phyloP scores from a whole-genome alignment of 148 eudicot species.

The Salicornia ramosissima region DNA sequence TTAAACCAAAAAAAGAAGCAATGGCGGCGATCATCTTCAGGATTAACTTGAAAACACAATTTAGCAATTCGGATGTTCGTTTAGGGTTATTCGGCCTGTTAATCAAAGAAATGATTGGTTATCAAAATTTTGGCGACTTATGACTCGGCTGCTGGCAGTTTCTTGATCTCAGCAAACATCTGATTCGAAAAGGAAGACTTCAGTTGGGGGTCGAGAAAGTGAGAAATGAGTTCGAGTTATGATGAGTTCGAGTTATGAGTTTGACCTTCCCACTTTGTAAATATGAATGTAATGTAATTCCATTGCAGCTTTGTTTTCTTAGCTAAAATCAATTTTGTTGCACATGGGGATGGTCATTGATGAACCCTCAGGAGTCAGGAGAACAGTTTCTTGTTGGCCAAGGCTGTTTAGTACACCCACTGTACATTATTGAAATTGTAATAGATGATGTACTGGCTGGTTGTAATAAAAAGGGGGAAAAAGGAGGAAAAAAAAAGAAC shows the following conservation, averaged over 20 bases:
- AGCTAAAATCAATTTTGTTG: conserved; percentile 16
- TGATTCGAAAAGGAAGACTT: conserved; percentile 11
- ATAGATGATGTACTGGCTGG: conserved; percentile 1
- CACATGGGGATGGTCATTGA: conserved; percentile 4
- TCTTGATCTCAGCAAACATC: conserved; percentile 11
- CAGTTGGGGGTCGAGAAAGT: not conserved
- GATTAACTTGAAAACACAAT: conserved; percentile 23
- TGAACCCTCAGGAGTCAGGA: not conserved
- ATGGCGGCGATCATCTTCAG: conserved; percentile 72
- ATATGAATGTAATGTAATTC: conserved; percentile 19
- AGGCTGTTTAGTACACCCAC: not conserved
- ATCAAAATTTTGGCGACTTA: conserved; percentile 10
- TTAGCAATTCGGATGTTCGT: not conserved
- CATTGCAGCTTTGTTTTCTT: conserved; percentile 8
- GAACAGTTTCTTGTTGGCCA: not conserved
- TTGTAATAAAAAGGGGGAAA: not conserved
- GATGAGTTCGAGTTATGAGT: conserved; percentile 1
- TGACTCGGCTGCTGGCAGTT: conserved; percentile 2
- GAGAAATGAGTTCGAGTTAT: not conserved
- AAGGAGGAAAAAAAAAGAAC: not conserved
- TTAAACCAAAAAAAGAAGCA: conserved; percentile 67
- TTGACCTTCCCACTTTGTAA: conserved; percentile 22
- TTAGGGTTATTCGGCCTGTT: conserved; percentile 1
- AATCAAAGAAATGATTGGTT: conserved; percentile 13
- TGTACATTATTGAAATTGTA: conserved; percentile 14